Evolutionary conservation across 2,329 filamentous ascomycete genomes (phyloP), one percentile per base, ranked within the genome.

Genomic region (Colletotrichum theobromicola): DNA sequence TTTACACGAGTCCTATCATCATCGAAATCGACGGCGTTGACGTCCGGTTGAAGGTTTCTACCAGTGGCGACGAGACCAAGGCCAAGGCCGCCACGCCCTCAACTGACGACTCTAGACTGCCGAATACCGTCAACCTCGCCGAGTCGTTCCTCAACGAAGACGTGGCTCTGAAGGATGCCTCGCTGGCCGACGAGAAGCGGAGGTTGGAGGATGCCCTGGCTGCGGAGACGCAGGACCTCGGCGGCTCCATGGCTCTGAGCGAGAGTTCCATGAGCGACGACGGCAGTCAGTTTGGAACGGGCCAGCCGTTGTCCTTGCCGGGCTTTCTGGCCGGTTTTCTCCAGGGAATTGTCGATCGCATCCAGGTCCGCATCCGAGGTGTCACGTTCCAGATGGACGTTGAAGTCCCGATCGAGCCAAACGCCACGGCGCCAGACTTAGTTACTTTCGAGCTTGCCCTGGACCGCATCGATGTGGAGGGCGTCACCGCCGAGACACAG

Each of bases 1-100:
- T 98, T 77, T 95, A 96, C 83, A 93, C 92, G 67, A 96, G 93
- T 78, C 93, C 95, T 32, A 97, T 98, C 81, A 88, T 90, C 34
- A 91, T 96, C 79, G 94, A 98, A 80, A 89, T 96, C 26, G 92
- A 96, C 78, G 95, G 95, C 24, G 91, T 98, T 75, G 91, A 96
- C 77, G 89, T 97, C 35, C 90, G 92, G 74, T 80, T 94, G 28
- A 88, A 88, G 77, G 86, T 95, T 37, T 78, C 86, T 79, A 79
- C 77, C 76, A 78, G 79, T 78, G 79, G 64, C 73, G 80, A 81
- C 77, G 79, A 80, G 74, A 74, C 64, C 77, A 77, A 67, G 80
- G 70, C 66, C 74, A 76, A 78, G 75, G 68, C 61, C 77, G 74
- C 77, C 8, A 28, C 57, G 78, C 75, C 55, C 15, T 78, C 80